Conservation (phyloP, 176 grass and related monocot species). For the Aegilops tauschii region DNA sequence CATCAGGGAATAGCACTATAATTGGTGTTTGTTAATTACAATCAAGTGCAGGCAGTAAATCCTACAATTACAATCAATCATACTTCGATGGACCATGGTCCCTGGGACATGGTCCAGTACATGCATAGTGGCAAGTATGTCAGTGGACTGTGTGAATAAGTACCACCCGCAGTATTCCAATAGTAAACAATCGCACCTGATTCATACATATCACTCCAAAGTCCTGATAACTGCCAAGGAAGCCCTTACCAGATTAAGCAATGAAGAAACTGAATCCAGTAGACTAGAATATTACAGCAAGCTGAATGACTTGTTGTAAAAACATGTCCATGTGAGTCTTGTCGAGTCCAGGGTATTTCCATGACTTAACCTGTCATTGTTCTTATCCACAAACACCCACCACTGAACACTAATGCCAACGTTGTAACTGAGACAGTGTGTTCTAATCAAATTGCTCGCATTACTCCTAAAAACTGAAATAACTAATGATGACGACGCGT, state of each 20-base stretch:
- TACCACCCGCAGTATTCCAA: background rate
- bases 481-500: background rate
- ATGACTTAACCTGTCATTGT: background rate
- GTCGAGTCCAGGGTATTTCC: background rate
- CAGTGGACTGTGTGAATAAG: background rate
- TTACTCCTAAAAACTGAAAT: background rate
- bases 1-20: conserved; percentile 8
- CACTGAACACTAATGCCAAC: background rate
- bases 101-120: background rate
- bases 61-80: background rate
- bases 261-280: background rate
- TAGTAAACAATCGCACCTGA: background rate
- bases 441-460: background rate
- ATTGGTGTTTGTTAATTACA: conserved; percentile 1
- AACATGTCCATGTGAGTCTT: background rate
- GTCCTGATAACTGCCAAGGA: too few species aligned
- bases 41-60: background rate
- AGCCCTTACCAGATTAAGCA: background rate
- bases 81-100: background rate
- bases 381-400: background rate
- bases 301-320: background rate
- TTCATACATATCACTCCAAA: too few species aligned
- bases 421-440: background rate
- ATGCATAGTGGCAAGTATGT: background rate
- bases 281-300: background rate